A percentile compares a stretch with the other conserved stretches of the same genome.
Conservation (phyloP, 2,329 filamentous ascomycete genomes). For the Cercospora sp. region DNA sequence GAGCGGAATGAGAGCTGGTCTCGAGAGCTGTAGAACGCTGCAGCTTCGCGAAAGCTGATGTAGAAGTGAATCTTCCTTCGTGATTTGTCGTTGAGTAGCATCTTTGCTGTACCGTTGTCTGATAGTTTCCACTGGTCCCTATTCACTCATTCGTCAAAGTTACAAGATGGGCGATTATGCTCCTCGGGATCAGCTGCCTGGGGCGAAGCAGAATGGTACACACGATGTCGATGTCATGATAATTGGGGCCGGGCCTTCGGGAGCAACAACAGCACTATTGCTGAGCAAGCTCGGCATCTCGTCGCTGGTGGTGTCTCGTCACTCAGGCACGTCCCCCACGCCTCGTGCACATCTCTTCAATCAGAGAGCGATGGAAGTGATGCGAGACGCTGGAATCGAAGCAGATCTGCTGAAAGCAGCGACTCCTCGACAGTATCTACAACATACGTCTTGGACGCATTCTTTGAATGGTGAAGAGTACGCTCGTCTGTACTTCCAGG, state of each 20-base stretch:
- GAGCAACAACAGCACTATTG: not conserved
- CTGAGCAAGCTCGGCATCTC: not conserved
- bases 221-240: not conserved
- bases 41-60: not conserved
- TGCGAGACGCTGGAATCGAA: not conserved
- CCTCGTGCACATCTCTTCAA: not conserved
- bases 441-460: not conserved
- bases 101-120: not conserved
- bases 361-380: not conserved
- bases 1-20: not conserved
- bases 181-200: not conserved
- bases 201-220: not conserved
- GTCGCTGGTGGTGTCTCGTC: not conserved
- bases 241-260: not conserved
- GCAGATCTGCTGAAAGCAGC: not conserved
- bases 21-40: not conserved
- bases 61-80: not conserved
- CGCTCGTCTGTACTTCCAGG: conserved; percentile 41
- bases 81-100: not conserved
- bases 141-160: no score
- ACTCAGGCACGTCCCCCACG: not conserved
- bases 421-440: not conserved
- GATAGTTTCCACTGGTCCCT: no score
- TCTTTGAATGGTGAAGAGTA: conserved; percentile 14
- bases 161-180: not conserved